phyloP scores from a whole-genome alignment of 1,139 yeast genomes.

The Candida tropicalis region DNA sequence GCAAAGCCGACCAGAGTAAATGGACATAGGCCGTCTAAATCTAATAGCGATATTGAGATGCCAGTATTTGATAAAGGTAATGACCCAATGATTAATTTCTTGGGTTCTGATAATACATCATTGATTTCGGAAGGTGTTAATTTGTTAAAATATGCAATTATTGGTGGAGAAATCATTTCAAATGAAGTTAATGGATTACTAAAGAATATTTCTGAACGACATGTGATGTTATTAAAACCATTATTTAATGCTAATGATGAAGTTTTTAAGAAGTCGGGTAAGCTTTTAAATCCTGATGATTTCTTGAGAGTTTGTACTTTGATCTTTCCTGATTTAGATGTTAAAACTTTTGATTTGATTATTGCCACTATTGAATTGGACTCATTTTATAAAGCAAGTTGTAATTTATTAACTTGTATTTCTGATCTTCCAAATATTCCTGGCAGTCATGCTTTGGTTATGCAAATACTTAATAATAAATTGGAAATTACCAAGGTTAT shows the following conservation, averaged over 20 bases:
- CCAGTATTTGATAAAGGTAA: slow-evolving; percentile 23
- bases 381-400: slow-evolving; percentile 32
- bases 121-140: slow-evolving; percentile 38
- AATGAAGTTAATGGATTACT: slow-evolving; percentile 25
- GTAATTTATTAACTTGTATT: slow-evolving; percentile 31
- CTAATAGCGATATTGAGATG: background rate
- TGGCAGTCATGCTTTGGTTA: slow-evolving; percentile 34
- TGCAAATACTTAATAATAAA: slow-evolving; percentile 40
- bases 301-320: slow-evolving; percentile 37
- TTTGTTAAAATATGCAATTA: slow-evolving; percentile 41
- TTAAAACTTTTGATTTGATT: slow-evolving; percentile 25
- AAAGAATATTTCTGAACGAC: slow-evolving; percentile 29
- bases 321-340: slow-evolving; percentile 28
- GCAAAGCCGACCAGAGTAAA: background rate
- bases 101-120: slow-evolving; percentile 33
- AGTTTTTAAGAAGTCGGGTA: slow-evolving; percentile 26
- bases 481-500: slow-evolving; percentile 31
- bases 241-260: slow-evolving; percentile 30
- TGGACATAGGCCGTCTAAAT: slow-evolving; percentile 1
- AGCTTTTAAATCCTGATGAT: slow-evolving; percentile 35
- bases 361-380: slow-evolving; percentile 28
- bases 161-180: slow-evolving; percentile 39
- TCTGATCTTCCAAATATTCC: slow-evolving; percentile 35
- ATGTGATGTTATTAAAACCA: slow-evolving; percentile 34
- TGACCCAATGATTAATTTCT: slow-evolving; percentile 41